Percentiles rank a stretch among this genome's conserved stretches.
phyloP scores from a whole-genome alignment of 495 filamentous ascomycete genomes.

The Aspergillus cavernicola region DNA sequence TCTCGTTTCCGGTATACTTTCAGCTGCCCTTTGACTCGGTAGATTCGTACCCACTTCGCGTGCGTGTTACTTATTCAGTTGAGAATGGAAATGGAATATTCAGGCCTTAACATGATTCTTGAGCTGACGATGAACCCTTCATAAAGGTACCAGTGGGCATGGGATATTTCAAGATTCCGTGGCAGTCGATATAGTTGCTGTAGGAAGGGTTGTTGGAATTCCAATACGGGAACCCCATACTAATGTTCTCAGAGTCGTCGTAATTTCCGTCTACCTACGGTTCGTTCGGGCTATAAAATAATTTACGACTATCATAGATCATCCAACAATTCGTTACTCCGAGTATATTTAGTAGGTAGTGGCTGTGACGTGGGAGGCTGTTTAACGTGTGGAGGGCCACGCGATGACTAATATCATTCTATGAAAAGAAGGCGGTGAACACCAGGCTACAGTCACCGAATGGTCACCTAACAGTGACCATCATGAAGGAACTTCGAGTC shows the following conservation, averaged over 20 bases:
- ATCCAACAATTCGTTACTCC: too few species aligned
- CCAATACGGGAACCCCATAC: too few species aligned
- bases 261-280: too few species aligned
- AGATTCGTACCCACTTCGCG: conserved; percentile 3
- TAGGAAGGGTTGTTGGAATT: too few species aligned
- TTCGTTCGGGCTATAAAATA: background rate
- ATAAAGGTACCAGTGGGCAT: too few species aligned
- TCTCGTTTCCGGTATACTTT: conserved; percentile 7
- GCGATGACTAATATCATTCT: conserved; percentile 13
- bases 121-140: background rate
- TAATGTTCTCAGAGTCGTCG: too few species aligned
- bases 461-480: conserved; percentile 1
- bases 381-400: conserved; percentile 1
- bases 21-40: conserved; percentile 12
- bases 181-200: too few species aligned
- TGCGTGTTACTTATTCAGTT: background rate
- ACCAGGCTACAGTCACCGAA: conserved; percentile 2
- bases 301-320: background rate
- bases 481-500: background rate
- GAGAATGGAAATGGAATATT: background rate
- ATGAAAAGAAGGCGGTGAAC: conserved; percentile 3
- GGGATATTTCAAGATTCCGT: too few species aligned
- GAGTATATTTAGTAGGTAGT: too few species aligned
- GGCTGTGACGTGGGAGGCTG: conserved; percentile 21
- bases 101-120: background rate